Conservation (phyloP, 164 flowering plant species). For the Tetracentron sinense region DNA sequence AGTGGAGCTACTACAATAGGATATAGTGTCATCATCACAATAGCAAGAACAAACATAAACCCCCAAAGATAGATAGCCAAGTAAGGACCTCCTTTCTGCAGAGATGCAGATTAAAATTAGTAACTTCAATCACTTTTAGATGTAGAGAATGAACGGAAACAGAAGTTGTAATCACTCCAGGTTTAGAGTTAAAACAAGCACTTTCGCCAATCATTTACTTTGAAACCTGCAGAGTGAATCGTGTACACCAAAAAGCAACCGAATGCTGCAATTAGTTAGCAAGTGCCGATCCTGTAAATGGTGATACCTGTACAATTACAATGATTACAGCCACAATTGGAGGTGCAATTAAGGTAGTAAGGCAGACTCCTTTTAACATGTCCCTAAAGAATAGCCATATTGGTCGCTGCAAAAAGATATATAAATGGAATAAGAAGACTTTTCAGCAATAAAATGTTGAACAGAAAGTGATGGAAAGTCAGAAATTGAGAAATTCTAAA, state of each 20-base stretch:
- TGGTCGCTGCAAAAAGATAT: slow-evolving; percentile 70
- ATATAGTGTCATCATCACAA: slow-evolving; percentile 93
- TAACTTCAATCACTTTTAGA: not conserved
- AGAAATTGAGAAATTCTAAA: not conserved
- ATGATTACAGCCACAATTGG: slow-evolving; percentile 92
- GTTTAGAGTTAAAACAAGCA: not conserved
- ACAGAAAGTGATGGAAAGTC: not conserved
- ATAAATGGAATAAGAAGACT: not conserved
- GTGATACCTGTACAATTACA: slow-evolving; percentile 81
- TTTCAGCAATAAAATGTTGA: slow-evolving; percentile 1
- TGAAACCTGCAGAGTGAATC: not conserved
- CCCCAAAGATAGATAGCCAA: slow-evolving; percentile 96
- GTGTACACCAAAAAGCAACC: not conserved
- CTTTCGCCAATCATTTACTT: not conserved
- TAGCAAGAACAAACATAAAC: slow-evolving; percentile 79
- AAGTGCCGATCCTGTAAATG: not conserved
- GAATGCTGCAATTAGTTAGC: not conserved
- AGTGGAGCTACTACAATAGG: slow-evolving; percentile 95
- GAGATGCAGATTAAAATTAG: slow-evolving; percentile 10
- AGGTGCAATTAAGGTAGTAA: slow-evolving; percentile 71
- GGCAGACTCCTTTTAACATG: slow-evolving; percentile 65
- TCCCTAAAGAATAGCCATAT: slow-evolving; percentile 85
- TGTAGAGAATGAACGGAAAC: not conserved
- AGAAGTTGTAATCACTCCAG: not conserved
- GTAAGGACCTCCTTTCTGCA: slow-evolving; percentile 99